Evolutionary conservation across 805 yeast genomes (phyloP), one percentile per base, ranked within the genome.

Genomic region (Saccharomycopsis malanga): DNA sequence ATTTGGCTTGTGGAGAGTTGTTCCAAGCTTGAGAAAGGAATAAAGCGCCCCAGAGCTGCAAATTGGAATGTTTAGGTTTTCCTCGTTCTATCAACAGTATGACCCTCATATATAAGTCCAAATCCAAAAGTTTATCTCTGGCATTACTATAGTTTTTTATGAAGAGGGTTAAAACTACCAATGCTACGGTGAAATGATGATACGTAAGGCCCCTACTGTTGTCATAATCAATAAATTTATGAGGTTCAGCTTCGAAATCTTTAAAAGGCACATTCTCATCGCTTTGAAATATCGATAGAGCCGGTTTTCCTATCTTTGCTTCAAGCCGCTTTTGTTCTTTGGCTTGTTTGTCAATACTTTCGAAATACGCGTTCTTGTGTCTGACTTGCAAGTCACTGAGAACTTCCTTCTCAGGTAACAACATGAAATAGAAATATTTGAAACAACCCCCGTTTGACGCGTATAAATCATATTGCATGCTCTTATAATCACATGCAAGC

Each of bases 11-110:
- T 0, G 83, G 74, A 54, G 83, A 79, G 39, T 75, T 75, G 52
- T 71, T 71, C 81, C 93, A 83, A 23, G 88, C 65, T 57, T 86
- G 91, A 0, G 93, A 79, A 20, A 88, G 69, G 35, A 91, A 68
- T 34, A 91, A 66, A 12, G 83, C 77, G 54, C 96, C 81, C 98
- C 98, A 93, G 59, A 93, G 97, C 52, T 98, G 75, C 25, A 93
- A 66, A 24, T 87, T 42, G 17, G 46, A 38, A 25, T 42, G 39
- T 18, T 34, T 30, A 21, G 32, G 34, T 15, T 34, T 38, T 4
- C 49, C 48, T 7, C 44, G 30, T 25, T 48, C 53, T 14, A 48
- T 43, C 10, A 51, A 34, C 14, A 34, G 48, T 14, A 42, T 35
- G 20, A 48, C 54, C 18, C 49, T 36, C 34, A 72, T 72, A 14